Evolutionary conservation across 2,329 filamentous ascomycete genomes (phyloP), one percentile per base, ranked within the genome.

Genomic region (Cryphonectria parasitica): DNA sequence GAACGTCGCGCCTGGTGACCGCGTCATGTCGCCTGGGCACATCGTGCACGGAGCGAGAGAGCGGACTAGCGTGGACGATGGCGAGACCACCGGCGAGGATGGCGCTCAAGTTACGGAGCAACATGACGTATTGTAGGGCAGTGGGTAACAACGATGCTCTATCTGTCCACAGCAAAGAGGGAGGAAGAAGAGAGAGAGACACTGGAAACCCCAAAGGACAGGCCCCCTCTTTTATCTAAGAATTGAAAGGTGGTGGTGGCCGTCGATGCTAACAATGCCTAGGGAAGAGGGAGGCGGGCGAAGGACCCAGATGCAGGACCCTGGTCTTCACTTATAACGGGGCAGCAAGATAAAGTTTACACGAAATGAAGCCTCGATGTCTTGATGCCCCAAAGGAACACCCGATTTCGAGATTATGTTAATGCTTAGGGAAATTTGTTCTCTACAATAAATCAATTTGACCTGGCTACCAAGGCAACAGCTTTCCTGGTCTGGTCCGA

Each of bases 1-100:
- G 73, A 10, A 73, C 67, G 45, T 66, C 67, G 25, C 71, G 67
- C 71, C 52, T 73, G 8, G 25, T 41, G n/a, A 69, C 49, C 43
- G 66, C 66, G 25, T 68, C 66, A 10, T 39, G 60, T 28, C 58
- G 31, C 22, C 58, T 67, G n/a, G 65, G 66, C 22, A 67, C 28
- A n/a, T 70, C 68, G n/a, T 39, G 64, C 34, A 58, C 17, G 19
- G 67, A 65, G 15, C 52, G 58, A 31, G 68, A 70, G 56, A 70
- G 58, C 25, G 64, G 68, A 31, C 56, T 60, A 4, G 64, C 68
- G 19, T 45, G 56, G 10, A 28, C 68, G 7, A 70, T 43, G 34
- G 68, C 64, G 31, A 58, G 56, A 36, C 68, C 64, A 54, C 68
- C 68, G 7, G 43, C 58, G 17, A 70, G 68, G 64, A 69, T 41